phyloP scores from a whole-genome alignment of 2,329 filamentous ascomycete genomes.

The Fusarium sp. region DNA sequence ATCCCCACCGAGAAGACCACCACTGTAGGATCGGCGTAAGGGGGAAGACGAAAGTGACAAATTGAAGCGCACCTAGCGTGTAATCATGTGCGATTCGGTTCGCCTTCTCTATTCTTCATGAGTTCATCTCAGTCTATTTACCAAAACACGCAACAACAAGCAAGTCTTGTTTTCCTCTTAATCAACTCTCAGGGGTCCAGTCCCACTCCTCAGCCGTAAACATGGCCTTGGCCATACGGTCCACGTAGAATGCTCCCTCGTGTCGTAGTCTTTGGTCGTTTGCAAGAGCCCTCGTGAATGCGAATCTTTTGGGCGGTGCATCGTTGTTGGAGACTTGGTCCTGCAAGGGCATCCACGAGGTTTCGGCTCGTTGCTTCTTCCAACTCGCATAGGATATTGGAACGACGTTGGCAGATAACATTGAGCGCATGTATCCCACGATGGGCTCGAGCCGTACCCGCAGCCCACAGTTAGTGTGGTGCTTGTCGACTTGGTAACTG shows the following conservation, averaged over 20 bases:
- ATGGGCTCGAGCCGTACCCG: constrained; percentile 74
- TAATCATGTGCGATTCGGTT: constrained; percentile 8
- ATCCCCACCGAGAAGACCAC: constrained; percentile 44
- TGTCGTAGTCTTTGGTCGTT: constrained; percentile 63
- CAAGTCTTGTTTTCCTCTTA: constrained; percentile 17
- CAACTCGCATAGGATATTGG: constrained; percentile 60
- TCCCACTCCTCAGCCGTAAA: constrained; percentile 70
- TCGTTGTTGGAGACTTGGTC: constrained; percentile 30
- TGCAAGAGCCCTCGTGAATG: constrained; percentile 63
- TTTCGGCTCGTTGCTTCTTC: constrained; percentile 54
- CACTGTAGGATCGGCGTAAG: constrained; percentile 24
- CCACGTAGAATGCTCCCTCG: constrained; percentile 61
- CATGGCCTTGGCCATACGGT: constrained; percentile 63
- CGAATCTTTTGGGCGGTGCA: constrained; percentile 50
- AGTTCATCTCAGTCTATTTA: constrained; percentile 37
- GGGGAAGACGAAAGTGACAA: neutral
- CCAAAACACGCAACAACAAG: constrained; percentile 19
- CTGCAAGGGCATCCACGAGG: constrained; percentile 54
- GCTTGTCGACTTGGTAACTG: constrained; percentile 78
- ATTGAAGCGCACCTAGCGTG: neutral
- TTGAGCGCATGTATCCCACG: constrained; percentile 71
- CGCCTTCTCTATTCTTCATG: constrained; percentile 26
- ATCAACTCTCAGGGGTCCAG: constrained; percentile 65
- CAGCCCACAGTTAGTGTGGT: constrained; percentile 80
- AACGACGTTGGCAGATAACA: constrained; percentile 62